A percentile compares a stretch with the other conserved stretches of the same genome.
Conservation (phyloP, 495 filamentous ascomycete genomes). For the Talaromyces wortmannii region DNA sequence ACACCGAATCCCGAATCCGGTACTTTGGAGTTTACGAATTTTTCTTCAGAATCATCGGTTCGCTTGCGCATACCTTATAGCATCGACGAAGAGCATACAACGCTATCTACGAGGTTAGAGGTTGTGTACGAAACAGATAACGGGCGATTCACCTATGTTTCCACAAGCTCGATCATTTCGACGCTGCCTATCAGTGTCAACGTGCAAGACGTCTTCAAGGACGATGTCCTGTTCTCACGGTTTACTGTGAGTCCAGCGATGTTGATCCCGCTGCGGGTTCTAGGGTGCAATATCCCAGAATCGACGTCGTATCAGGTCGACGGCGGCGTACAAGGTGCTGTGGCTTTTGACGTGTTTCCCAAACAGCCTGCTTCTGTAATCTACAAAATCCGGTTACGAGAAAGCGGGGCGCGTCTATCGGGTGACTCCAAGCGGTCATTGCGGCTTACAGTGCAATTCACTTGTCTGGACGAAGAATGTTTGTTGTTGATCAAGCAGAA, state of each 20-base stretch:
- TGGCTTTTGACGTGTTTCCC: conserved; percentile 62
- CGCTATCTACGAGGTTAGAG: conserved; percentile 70
- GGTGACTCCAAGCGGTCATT: conserved; percentile 40
- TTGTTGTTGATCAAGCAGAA: conserved; percentile 31
- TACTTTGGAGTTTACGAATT: conserved; percentile 52
- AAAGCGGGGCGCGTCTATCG: conserved; percentile 2
- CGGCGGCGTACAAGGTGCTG: conserved; percentile 45
- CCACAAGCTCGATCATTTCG: conserved; percentile 53
- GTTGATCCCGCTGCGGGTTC: conserved; percentile 64
- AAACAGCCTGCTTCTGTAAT: conserved; percentile 76
- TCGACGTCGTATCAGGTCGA: conserved; percentile 64
- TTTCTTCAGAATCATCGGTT: conserved; percentile 42
- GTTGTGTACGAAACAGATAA: conserved; percentile 68
- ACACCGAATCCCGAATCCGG: conserved; percentile 58
- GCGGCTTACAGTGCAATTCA: conserved; percentile 69
- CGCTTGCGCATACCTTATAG: conserved; percentile 74
- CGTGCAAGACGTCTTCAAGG: conserved; percentile 93
- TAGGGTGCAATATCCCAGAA: conserved; percentile 59
- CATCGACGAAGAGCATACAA: conserved; percentile 67
- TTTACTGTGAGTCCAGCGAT: conserved; percentile 82
- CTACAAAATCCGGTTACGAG: conserved; percentile 58
- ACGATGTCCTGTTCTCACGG: conserved; percentile 70
- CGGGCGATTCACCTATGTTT: conserved; percentile 63
- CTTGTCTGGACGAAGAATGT: conserved; percentile 63
- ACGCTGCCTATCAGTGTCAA: conserved; percentile 88